Conservation (phyloP, 1,284 basidiomycete species). For the Ceratorhiza oryzae-sativae region DNA sequence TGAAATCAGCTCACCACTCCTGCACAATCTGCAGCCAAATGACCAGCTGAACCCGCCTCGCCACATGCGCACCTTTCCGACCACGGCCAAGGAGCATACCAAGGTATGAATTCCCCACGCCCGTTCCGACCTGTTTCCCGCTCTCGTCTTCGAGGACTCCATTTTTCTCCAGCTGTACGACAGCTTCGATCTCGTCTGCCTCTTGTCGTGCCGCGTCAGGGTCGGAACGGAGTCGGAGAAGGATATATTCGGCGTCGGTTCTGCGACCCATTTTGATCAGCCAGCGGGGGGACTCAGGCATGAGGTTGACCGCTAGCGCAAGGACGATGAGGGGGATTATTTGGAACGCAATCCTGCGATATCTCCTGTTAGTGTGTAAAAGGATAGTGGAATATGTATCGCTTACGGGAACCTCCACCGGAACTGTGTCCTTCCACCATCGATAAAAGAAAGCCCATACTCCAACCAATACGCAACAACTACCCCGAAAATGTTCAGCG, state of each 20-base stretch:
- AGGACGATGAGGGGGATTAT: slow-evolving; percentile 54
- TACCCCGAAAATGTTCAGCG: slow-evolving; percentile 61
- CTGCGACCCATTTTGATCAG: slow-evolving; percentile 60
- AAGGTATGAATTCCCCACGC: slow-evolving; percentile 26
- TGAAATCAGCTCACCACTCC: slow-evolving; percentile 51
- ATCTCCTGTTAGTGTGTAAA: slow-evolving; percentile 45
- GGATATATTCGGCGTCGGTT: slow-evolving; percentile 57
- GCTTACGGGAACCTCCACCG: slow-evolving; percentile 54
- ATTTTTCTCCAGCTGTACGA: slow-evolving; percentile 54
- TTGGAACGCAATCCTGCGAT: slow-evolving; percentile 56
- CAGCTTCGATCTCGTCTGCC: slow-evolving; percentile 56
- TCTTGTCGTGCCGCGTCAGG: slow-evolving; percentile 45
- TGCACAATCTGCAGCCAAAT: slow-evolving; percentile 62
- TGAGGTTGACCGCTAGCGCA: slow-evolving; percentile 55
- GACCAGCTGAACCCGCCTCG: slow-evolving; percentile 57
- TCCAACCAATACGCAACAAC: slow-evolving; percentile 64
- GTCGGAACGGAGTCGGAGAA: slow-evolving; percentile 50
- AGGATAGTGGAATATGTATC: background rate
- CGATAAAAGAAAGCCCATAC: slow-evolving; percentile 60
- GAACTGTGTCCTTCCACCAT: slow-evolving; percentile 55
- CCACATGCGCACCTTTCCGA: slow-evolving; percentile 52
- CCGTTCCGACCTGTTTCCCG: slow-evolving; percentile 4
- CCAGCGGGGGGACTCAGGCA: slow-evolving; percentile 66
- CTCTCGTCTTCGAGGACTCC: background rate
- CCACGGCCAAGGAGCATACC: slow-evolving; percentile 36